Evolutionary conservation across 2,329 filamentous ascomycete genomes (phyloP), one percentile per base, ranked within the genome.

Genomic region (Pseudopithomyces maydicus): DNA sequence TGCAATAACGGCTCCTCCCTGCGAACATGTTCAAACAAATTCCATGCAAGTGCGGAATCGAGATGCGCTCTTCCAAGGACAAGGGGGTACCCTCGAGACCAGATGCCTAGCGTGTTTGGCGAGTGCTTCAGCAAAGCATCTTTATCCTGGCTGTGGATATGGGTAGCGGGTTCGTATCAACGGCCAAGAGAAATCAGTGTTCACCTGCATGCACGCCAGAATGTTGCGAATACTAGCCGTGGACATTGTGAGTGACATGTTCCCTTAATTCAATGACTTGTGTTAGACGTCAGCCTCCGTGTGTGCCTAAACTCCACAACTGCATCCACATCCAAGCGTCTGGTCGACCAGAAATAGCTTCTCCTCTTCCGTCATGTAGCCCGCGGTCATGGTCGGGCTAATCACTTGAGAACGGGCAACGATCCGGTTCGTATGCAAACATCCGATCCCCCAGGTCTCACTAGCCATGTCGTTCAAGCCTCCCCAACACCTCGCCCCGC

Each of bases 1-100:
- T 50, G 49, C 41, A 41, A 39, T 22, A 41, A 48, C 43, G 58
- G 55, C 44, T 45, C 59, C 47, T 53, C 57, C 57, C 61, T 68
- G 67, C 66, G 67, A 70, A 71, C 67, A 68, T 64, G 62, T 65
- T 63, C 65, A 64, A 66, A 70, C 65, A 57, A 42, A 55, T 54
- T 61, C 55, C 56, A 59, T 61, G 52, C 57, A 53, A 54, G 43
- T 11, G 43, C 52, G 38, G 45, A 26, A 33, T 52, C 49, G 61
- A 56, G 51, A 45, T 41, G 48, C 51, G 47, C 29, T 35, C 26
- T 19, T 17, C 33, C 32, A 23, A 38, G 45, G 19, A 45, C 19
- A 23, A 22, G 19, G 59, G 62, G 55, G 58, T 53, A 61, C 38
- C 55, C 48, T 52, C 36, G 41, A 35, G 29, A 42, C 12, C 15